These are phyloP conservation scores for Neurospora sp. DNA, from an alignment of 495 filamentous ascomycete species.

Conservation along the genomic window DNA sequence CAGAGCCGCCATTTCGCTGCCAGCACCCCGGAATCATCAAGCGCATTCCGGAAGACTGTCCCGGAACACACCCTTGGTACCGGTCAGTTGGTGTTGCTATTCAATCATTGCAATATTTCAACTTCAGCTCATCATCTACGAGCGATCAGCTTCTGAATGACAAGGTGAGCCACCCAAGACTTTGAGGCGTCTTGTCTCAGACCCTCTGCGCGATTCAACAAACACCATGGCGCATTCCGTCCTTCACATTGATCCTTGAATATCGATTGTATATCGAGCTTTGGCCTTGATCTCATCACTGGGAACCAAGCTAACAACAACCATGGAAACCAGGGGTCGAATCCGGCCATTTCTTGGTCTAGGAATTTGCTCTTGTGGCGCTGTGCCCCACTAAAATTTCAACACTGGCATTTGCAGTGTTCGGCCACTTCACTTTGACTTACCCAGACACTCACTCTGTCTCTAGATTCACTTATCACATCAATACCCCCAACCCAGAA, in stretches of 20 bases:
- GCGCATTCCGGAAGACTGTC: background rate
- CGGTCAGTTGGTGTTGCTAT: background rate
- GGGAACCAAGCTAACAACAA: background rate
- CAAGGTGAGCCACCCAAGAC: background rate
- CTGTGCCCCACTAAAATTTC: background rate
- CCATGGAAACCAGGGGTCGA: background rate
- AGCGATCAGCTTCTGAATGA: background rate
- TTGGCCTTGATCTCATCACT: background rate
- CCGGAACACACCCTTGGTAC: background rate
- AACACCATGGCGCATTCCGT: background rate
- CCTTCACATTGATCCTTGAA: background rate
- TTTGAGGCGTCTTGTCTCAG: background rate
- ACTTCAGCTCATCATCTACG: background rate
- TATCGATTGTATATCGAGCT: background rate
- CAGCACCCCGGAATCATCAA: background rate
- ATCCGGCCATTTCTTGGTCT: background rate
- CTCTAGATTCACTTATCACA: background rate
- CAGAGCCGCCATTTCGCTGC: background rate
- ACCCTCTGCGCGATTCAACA: background rate
- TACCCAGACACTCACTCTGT: background rate
- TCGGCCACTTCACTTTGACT: background rate
- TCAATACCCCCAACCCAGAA: background rate
- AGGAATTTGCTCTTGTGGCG: background rate
- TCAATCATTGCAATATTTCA: background rate
- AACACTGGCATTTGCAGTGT: background rate